Conservation (phyloP, 2,329 filamentous ascomycete genomes). For the Paraconiothyrium brasiliense region DNA sequence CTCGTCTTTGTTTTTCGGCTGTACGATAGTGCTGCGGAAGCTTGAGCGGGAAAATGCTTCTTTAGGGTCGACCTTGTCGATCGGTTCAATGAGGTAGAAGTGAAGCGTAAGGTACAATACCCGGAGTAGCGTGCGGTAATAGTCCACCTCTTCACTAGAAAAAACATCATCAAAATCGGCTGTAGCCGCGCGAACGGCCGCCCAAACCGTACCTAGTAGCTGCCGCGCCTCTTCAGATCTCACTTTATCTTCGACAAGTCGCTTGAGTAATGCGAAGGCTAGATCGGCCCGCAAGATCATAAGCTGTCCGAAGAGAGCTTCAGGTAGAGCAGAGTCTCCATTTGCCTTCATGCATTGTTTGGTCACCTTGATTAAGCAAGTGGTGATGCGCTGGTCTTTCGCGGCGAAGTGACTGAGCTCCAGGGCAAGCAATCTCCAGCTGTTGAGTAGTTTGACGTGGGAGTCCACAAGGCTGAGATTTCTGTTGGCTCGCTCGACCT, state of each 20-base stretch:
- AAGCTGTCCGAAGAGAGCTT: conserved; percentile 82
- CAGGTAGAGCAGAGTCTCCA: conserved; percentile 73
- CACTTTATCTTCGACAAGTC: conserved; percentile 69
- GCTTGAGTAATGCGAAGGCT: conserved; percentile 82
- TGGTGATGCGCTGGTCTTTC: conserved; percentile 66
- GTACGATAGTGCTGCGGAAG: conserved; percentile 46
- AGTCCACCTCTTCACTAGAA: conserved; percentile 66
- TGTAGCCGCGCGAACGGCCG: conserved; percentile 63
- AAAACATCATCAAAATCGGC: conserved; percentile 69
- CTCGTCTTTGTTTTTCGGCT: conserved; percentile 53
- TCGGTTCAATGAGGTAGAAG: conserved; percentile 61
- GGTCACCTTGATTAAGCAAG: conserved; percentile 77
- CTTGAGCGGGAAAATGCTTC: conserved; percentile 42
- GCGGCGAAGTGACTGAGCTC: conserved; percentile 77
- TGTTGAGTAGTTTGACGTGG: conserved; percentile 84
- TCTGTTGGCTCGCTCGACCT: conserved; percentile 86
- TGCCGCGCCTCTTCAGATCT: conserved; percentile 61
- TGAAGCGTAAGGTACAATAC: conserved; percentile 84
- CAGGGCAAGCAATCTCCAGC: conserved; percentile 87
- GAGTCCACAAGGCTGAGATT: conserved; percentile 94
- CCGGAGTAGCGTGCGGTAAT: conserved; percentile 85
- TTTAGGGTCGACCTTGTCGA: conserved; percentile 30
- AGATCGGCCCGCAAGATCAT: conserved; percentile 81
- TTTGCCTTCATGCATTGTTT: conserved; percentile 83
- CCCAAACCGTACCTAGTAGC: conserved; percentile 68